Conservation (phyloP, 2,329 filamentous ascomycete genomes). For the Tolypocladium sp. region DNA sequence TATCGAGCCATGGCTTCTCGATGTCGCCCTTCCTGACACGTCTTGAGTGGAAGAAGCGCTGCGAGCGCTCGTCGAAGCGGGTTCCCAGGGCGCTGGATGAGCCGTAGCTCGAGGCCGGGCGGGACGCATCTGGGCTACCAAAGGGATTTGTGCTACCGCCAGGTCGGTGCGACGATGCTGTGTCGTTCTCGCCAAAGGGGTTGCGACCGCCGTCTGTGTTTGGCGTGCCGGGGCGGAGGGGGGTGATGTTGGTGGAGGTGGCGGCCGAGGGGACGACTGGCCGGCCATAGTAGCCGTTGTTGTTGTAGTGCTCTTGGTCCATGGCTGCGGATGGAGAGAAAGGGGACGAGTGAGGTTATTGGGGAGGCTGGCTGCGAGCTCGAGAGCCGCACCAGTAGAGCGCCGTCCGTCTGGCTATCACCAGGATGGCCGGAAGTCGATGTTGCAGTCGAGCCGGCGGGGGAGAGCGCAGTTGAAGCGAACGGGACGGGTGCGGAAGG, state of each 20-base stretch:
- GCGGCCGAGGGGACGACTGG: constrained; percentile 20
- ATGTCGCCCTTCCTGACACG: constrained; percentile 63
- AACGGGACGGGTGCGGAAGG: too few species aligned
- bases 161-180: constrained; percentile 22
- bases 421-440: not conserved
- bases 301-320: constrained; percentile 15
- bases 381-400: not conserved
- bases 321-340: constrained; percentile 6
- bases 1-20: constrained; percentile 69
- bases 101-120: constrained; percentile 37
- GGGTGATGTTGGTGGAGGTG: constrained; percentile 28
- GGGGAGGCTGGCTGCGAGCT: not conserved
- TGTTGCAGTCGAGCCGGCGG: too few species aligned
- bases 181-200: constrained; percentile 31
- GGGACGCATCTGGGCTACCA: constrained; percentile 32
- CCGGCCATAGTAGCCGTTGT: constrained; percentile 16
- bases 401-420: not conserved
- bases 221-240: constrained; percentile 31
- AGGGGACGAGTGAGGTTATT: not conserved
- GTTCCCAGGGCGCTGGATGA: constrained; percentile 30
- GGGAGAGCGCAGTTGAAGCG: not conserved
- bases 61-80: constrained; percentile 26
- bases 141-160: constrained; percentile 32
- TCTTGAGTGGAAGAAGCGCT: constrained; percentile 64
- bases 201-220: constrained; percentile 29